Evolutionary conservation across 2,329 filamentous ascomycete genomes (phyloP).

Genomic region (Trichoderma citrinoviride): DNA sequence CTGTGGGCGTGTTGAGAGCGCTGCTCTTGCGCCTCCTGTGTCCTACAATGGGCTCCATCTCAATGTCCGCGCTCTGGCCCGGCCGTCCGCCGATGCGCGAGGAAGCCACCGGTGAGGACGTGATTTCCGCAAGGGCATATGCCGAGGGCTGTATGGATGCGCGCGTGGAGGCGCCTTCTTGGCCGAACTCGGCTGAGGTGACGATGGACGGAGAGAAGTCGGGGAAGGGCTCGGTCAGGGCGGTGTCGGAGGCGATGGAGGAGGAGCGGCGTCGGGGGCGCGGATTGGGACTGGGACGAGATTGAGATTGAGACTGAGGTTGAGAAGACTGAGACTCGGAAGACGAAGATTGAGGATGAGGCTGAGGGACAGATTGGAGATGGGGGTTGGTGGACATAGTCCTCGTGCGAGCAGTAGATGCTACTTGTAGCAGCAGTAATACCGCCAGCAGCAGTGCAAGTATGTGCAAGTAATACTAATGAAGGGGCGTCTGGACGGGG

Average conservation of each 20-base stretch:
- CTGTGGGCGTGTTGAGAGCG: slow-evolving; percentile 35
- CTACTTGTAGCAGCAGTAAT: neutral
- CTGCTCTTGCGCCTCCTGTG: slow-evolving; percentile 57
- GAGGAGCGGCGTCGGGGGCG: slow-evolving; percentile 17
- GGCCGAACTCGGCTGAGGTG: neutral
- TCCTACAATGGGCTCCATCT: slow-evolving; percentile 55
- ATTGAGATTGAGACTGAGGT: neutral
- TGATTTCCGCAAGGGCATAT: slow-evolving; percentile 1
- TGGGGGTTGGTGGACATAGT: slow-evolving; percentile 9
- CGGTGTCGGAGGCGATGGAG: slow-evolving; percentile 5
- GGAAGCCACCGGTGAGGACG: neutral
- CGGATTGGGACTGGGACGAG: neutral
- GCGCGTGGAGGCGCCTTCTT: slow-evolving; percentile 11
- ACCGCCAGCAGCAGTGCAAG: neutral
- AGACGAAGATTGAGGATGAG: neutral
- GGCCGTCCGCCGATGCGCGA: slow-evolving; percentile 22
- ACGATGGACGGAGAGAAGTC: slow-evolving; percentile 9
- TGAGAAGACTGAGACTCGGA: neutral
- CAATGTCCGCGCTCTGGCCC: slow-evolving; percentile 43
- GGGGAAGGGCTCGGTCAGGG: slow-evolving; percentile 7
- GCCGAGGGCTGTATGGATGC: neutral
- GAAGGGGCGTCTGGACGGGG: slow-evolving; percentile 17
- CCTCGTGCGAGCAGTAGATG: neutral
- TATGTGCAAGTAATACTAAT: neutral
- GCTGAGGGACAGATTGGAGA: slow-evolving; percentile 11